phyloP scores from a whole-genome alignment of 345 rosid genomes.

The Hibiscus syriacus region DNA sequence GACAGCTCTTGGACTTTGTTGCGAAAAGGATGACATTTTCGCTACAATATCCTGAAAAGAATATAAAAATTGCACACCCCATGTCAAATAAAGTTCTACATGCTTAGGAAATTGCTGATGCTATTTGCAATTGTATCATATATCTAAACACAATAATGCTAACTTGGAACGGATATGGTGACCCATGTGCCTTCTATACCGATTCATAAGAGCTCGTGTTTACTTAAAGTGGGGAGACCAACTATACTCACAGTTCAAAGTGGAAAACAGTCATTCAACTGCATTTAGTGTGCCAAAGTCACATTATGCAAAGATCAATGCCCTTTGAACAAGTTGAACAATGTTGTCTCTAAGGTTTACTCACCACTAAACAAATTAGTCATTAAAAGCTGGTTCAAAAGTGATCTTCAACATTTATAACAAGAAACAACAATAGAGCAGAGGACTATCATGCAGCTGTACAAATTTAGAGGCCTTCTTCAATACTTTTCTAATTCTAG shows the following conservation, averaged over 20 bases:
- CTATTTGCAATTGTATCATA: not conserved
- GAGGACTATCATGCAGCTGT: not conserved
- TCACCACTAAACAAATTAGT: not conserved
- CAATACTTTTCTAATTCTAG: not conserved
- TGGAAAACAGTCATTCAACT: not conserved
- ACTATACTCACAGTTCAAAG: not conserved
- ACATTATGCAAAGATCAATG: not conserved
- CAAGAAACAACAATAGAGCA: not conserved
- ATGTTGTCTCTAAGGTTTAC: not conserved
- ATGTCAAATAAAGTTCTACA: not conserved
- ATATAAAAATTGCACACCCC: not conserved
- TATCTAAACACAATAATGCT: not conserved
- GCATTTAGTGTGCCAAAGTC: not conserved
- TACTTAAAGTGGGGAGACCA: not conserved
- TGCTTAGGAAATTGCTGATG: not conserved
- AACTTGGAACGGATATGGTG: not conserved
- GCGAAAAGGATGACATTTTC: conserved; percentile 60
- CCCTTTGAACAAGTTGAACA: not conserved
- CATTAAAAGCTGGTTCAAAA: not conserved
- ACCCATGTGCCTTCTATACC: not conserved
- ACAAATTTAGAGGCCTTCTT: not conserved
- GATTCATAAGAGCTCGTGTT: not conserved
- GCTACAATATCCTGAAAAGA: conserved; percentile 69
- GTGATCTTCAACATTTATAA: not conserved
- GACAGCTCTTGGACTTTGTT: too few relatives aligned